Evolutionary conservation across 116 monocot genomes (phyloP), one percentile per base, ranked within the genome.

Genomic region (Trichopus zeylanicus): DNA sequence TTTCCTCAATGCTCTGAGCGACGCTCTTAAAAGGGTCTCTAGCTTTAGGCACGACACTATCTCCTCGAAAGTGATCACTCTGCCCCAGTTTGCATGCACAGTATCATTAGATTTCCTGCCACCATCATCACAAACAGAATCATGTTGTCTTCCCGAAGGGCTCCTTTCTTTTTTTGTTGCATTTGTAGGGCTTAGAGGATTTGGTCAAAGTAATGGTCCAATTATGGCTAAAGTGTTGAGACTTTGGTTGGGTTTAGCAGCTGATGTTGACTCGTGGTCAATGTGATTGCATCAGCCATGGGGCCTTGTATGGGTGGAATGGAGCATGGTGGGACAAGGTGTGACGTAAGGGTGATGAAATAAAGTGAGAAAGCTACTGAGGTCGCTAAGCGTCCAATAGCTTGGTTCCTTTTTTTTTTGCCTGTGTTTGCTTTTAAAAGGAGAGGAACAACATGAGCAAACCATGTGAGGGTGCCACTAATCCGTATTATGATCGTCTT

Each of bases 51-150:
- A 13, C 34, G 39, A 6, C 53, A 35, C 18, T 22, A 13, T 54
- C 64, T 51, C 32, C 58, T 58, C 64, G 25, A 64, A 27, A 20
- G 46, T 46, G 28, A 65, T 22, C 67, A 61, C 62, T 67, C 63
- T 75, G 68, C 74, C 68, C 57, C 68, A 51, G 9, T 51, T 53
- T 68, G 37, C 39, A 75, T 75, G 56, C 62, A 63, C 67, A 67
- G 30, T 56, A 74, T 74, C 55, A 75, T 75, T 62, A 32, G 38
- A 67, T 67, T 56, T 57, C 67, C 52, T 57, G 48, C 64, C 63
- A 68, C 42, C 60, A 16, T 42, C 29, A 62, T 59, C 31, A 26
- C 68, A 57, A 56, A 20, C 39, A 38, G 28, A 11, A 52, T 39
- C 31, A 56, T 63, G 13, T 51, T 69, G 69, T 69, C 61, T 52